Conservation (phyloP, 2,329 filamentous ascomycete species). For the Cordyceps cateniannulata region DNA sequence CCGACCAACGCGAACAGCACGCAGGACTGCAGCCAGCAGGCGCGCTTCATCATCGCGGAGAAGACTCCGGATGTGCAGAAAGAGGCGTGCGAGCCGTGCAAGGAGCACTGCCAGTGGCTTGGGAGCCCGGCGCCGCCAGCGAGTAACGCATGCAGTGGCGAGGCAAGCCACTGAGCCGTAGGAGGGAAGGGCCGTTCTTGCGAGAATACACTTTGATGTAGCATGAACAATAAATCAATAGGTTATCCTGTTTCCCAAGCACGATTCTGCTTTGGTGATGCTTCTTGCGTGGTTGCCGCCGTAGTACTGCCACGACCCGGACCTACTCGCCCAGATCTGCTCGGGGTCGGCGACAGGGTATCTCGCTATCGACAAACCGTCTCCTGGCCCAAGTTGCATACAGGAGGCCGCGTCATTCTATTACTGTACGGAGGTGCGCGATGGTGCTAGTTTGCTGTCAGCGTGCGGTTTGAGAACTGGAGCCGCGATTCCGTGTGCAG, state of each 20-base stretch:
- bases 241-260: background rate
- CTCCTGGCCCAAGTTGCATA: too few species aligned
- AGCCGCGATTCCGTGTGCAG: background rate
- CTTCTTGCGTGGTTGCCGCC: too few species aligned
- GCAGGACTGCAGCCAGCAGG: conserved; percentile 13
- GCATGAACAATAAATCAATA: too few species aligned
- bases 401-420: background rate
- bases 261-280: too few species aligned
- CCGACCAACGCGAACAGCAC: conserved; percentile 13
- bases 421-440: background rate
- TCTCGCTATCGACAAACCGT: background rate
- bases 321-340: too few species aligned
- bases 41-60: background rate
- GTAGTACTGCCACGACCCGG: too few species aligned
- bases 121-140: too few species aligned
- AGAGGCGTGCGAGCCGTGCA: background rate
- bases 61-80: background rate
- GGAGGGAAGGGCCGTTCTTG: too few species aligned
- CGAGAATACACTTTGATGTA: background rate
- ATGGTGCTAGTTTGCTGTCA: background rate
- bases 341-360: too few species aligned
- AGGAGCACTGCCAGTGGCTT: background rate
- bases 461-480: background rate
- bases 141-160: too few species aligned
- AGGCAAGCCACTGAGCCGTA: too few species aligned